Evolutionary conservation across 1,139 yeast species (phyloP).

Genomic region (Candida sojae): DNA sequence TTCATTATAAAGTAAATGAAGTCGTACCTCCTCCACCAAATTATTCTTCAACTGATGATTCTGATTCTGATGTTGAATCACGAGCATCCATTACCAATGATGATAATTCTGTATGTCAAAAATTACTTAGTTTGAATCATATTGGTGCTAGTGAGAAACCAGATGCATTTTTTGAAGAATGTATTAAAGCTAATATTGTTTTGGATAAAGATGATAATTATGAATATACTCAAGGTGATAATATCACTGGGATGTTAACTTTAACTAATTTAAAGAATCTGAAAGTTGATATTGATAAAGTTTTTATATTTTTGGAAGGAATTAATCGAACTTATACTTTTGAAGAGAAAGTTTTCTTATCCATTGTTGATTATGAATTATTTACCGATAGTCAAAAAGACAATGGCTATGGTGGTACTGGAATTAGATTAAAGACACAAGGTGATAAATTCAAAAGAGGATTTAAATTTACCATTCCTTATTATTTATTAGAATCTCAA

Average conservation of each 20-base stretch:
- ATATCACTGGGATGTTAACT: slow-evolving; percentile 6
- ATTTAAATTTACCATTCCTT: slow-evolving; percentile 10
- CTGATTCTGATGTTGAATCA: not conserved
- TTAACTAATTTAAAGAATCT: slow-evolving; percentile 2
- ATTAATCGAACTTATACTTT: not conserved
- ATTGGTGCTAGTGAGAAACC: not conserved
- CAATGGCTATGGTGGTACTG: not conserved
- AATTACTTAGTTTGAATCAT: slow-evolving; percentile 2
- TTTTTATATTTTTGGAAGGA: slow-evolving; percentile 12
- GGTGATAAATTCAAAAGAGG: slow-evolving; percentile 2
- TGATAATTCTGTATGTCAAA: slow-evolving; percentile 3
- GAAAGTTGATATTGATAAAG: slow-evolving; percentile 4
- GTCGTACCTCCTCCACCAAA: slow-evolving; percentile 7
- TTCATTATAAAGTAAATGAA: slow-evolving; percentile 4
- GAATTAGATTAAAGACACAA: not conserved
- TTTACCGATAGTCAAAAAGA: not conserved
- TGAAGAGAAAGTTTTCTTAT: slow-evolving; percentile 7
- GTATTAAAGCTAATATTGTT: not conserved
- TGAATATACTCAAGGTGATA: slow-evolving; percentile 11
- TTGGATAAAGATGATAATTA: not conserved
- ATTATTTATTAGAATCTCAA: slow-evolving; percentile 10
- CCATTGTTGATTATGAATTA: slow-evolving; percentile 11
- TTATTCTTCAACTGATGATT: slow-evolving; percentile 4
- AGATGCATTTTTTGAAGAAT: not conserved
- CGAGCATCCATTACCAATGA: not conserved